Conservation (phyloP, 2,329 filamentous ascomycete species). For the Penicillium freii region DNA sequence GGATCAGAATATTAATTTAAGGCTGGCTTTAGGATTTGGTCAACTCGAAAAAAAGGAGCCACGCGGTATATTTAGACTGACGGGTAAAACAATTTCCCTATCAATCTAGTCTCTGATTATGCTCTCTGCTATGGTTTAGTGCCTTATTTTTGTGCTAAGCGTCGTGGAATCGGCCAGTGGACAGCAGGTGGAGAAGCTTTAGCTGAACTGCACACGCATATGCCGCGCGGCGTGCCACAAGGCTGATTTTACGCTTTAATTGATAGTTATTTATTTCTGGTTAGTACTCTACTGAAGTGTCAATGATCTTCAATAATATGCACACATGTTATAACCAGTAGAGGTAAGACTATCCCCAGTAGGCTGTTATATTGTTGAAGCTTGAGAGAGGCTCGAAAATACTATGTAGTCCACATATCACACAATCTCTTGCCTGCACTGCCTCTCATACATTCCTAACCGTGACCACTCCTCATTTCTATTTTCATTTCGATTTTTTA, state of each 20-base stretch:
- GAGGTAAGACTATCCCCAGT: not conserved
- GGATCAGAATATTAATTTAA: not conserved
- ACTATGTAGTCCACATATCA: not conserved
- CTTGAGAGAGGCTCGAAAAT: no score
- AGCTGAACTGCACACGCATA: not conserved
- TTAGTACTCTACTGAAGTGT: not conserved
- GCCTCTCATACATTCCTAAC: not conserved
- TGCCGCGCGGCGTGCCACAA: not conserved
- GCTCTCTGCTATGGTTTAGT: not conserved
- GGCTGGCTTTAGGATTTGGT: not conserved
- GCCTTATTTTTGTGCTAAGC: conserved; percentile 1
- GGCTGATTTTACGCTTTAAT: not conserved
- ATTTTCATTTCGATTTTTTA: not conserved
- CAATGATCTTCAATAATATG: not conserved
- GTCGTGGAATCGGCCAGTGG: not conserved
- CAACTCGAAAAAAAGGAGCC: not conserved
- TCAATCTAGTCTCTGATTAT: not conserved
- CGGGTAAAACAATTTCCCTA: not conserved
- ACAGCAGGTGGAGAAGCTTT: not conserved
- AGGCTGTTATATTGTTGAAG: not conserved
- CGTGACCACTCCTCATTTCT: not conserved
- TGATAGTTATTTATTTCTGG: not conserved
- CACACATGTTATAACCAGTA: not conserved
- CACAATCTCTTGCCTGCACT: not conserved
- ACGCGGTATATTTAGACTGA: not conserved